Base-by-base conservation (phyloP, 1,139 yeast species). In the Hansenula lynferdii region DNA sequence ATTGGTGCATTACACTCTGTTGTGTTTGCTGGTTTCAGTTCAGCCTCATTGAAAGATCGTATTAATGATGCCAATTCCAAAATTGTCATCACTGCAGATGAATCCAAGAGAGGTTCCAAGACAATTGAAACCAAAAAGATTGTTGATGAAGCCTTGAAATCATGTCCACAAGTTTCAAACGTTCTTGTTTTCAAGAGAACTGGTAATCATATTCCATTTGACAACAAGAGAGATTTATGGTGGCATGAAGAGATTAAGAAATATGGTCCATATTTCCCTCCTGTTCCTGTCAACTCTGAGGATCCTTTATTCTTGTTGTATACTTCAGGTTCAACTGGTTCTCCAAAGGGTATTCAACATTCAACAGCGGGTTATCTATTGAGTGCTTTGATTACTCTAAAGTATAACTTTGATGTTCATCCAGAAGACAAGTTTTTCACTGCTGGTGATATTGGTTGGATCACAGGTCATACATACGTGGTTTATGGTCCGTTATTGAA, bases 301-400 rank as follows among this genome's bases (percentile, higher is more conserved):
- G 96, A 90, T 66, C 97, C 97, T 38, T 72, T 90, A 53, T 90
- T 90, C 72, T 72, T 90, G 69, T 78, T 90, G 49, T 90, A 90
- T 69, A 90, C 97, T 40, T 87, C 97, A 18, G 97, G 97, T 42
- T 87, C 97, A 25, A 90, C 97, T 30, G 97, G 97, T 49, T 80
- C 94, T 51, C 97, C 97, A 62, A 90, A 90, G 74, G 97, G 97
- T 65, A 95, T 90, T 45, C 95, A 87, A 54, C 94, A 85, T 60
- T 70, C 80, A 35, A 83, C 92, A 37, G 94, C 89, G 9, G 95
- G 94, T 38, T 85, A 82, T 57, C 65, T 85, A 45, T 66, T 85
- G 43, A 86, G 85, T 36, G 89, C 94, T 3, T 55, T 75, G 40
- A 54, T 83, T 49, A 75, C 89, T 31, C 77, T 87, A 48, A 80